Evolutionary conservation across 352 stramenopile genomes (phyloP).

Genomic region (Phytophthora meadii): DNA sequence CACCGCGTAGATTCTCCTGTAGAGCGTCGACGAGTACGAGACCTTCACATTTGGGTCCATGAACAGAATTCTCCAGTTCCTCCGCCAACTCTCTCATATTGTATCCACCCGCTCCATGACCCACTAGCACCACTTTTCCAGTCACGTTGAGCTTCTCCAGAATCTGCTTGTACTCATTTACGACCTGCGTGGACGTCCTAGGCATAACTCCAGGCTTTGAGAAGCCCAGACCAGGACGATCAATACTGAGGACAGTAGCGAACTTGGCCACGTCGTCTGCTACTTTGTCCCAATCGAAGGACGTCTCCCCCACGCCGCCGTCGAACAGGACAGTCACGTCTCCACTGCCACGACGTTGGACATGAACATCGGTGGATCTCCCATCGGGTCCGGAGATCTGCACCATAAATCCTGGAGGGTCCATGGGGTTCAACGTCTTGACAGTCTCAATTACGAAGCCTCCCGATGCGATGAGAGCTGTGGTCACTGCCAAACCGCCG

Average conservation of each 20-base stretch:
- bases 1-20: constrained; percentile 65
- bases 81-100: constrained; percentile 78
- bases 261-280: constrained; percentile 52
- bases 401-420: constrained; percentile 56
- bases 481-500: constrained; percentile 48
- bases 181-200: constrained; percentile 68
- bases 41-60: constrained; percentile 49
- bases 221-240: constrained; percentile 80
- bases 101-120: constrained; percentile 77
- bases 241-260: constrained; percentile 67
- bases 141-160: constrained; percentile 63
- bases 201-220: constrained; percentile 53
- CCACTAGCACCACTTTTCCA: constrained; percentile 73
- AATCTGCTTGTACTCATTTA: constrained; percentile 66
- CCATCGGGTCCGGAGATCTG: constrained; percentile 50
- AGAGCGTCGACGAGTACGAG: constrained; percentile 79
- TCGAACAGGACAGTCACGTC: constrained; percentile 77
- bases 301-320: constrained; percentile 81
- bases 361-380: constrained; percentile 51
- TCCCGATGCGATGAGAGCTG: constrained; percentile 53
- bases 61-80: constrained; percentile 37
- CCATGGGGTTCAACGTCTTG: constrained; percentile 65
- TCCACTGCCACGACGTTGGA: constrained; percentile 52
- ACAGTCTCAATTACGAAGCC: constrained; percentile 77
- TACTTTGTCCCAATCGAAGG: constrained; percentile 88